Evolutionary conservation across 2,329 filamentous ascomycete genomes (phyloP).

Genomic region (Dryadomyces quercus-mongolicae): DNA sequence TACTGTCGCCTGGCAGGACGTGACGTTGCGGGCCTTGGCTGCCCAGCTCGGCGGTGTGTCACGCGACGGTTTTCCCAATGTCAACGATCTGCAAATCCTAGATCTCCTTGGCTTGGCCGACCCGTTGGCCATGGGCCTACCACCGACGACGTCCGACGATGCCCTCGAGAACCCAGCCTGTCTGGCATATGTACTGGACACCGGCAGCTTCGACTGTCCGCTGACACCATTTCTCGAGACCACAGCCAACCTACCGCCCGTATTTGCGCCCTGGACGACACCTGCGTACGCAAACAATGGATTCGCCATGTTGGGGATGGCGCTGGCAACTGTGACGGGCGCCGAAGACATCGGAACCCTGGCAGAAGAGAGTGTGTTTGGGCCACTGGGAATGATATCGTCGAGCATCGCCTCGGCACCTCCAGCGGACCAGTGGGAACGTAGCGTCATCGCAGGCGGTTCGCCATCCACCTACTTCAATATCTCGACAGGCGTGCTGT

Average conservation of each 20-base stretch:
- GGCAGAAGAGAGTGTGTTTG: conserved; percentile 26
- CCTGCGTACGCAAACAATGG: conserved; percentile 38
- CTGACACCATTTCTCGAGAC: neutral
- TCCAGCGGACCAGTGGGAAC: neutral
- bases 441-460: conserved; percentile 2
- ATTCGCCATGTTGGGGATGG: conserved; percentile 30
- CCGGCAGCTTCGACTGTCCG: neutral
- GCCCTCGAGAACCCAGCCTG: conserved; percentile 5
- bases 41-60: conserved; percentile 15
- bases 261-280: conserved; percentile 28
- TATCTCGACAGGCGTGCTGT: neutral
- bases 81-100: conserved; percentile 1
- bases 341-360: conserved; percentile 21
- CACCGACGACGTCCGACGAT: neutral
- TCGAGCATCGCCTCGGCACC: neutral
- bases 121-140: conserved; percentile 4
- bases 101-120: neutral
- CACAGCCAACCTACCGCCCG: conserved; percentile 19
- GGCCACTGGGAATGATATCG: conserved; percentile 26
- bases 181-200: neutral
- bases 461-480: conserved; percentile 1
- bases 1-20: conserved; percentile 18
- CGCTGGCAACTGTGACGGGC: conserved; percentile 25
- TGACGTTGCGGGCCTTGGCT: conserved; percentile 15
- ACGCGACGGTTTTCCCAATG: conserved; percentile 10